Base-by-base conservation (phyloP, 768 basidiomycete genomes). In the Tylopilus sp. region DNA sequence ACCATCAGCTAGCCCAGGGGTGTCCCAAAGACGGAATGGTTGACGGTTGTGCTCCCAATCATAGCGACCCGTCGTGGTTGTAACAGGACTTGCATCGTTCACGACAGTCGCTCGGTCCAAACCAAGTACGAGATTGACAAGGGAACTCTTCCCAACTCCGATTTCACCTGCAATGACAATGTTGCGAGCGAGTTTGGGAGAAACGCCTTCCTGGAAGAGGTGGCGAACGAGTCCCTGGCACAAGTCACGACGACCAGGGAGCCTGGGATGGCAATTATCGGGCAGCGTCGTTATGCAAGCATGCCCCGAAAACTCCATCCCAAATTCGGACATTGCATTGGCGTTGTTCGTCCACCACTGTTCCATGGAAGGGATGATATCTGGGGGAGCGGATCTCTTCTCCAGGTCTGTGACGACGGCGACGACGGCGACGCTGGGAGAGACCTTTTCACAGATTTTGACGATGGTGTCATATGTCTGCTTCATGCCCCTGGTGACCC, bases 291-390 rank as follows among this genome's bases (percentile, higher is more conserved):
- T 62, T 50, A 62, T 36, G 50, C 60, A 62, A 31, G 60, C 61
- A 22, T 62, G 61, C 9, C 42, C 69, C 5, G 61, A 55, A 23
- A 73, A 74, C 12, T 25, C 3, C 61, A 77, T 77, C 17, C 53
- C 55, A 47, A 63, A 57, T 4, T 52, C 39, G 20, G 46, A 48
- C 47, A 76, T 72, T 0, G 30, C 20, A 7, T 23, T 15, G 22
- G 61, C 41, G 41, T 75, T 75, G 48, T 52, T 50, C 23, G 42
- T 48, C 75, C 74, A 76, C 75, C 75, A 77, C 28, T 63, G 58
- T 0, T 69, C 67, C 64, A 72, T 71, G 20, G 67, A 66, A 2
- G 50, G 26, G 4, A 60, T 45, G 46, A 63, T 52, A 17, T 59
- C 50, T 11, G 57, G 40, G 2, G 17, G 15, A 28, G 50, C 23